Evolutionary conservation across 371 early-diverging fungal species (phyloP), one percentile per base, ranked within the genome.

Genomic region (Mortierella sp.): DNA sequence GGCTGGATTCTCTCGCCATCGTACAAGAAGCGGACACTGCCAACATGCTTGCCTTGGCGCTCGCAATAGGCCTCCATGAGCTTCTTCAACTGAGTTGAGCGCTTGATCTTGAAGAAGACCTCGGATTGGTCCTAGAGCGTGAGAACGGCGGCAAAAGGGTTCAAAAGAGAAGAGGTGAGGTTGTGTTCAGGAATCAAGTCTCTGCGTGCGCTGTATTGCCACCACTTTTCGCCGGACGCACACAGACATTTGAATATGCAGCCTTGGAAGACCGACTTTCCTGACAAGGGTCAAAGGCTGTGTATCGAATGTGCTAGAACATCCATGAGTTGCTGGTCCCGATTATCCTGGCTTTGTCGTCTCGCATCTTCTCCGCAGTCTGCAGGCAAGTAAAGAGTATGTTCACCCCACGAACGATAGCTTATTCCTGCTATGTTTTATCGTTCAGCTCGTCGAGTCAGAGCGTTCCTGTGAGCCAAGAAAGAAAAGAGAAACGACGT

Each of bases 81-180:
- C 87, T 97, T 97, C 86, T 95, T 92, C 50, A 98, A 90, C 75
- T 93, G 96, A 37, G 98, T 98, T 5, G 94, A 89, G 50, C 95
- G 93, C 89, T 97, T 98, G 88, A 98, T 98, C 90, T 97, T 98
- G 92, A 98, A 98, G 80, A 94, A 94, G 10, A 96, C 95, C 87
- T 96, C 96, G 78, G 92, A 93, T 80, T 89, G 91, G 85, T 95
- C 95, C 94, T 95, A 86, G 2, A 2, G 31, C 24, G 71, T 69
- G 19, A 67, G 28, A 10, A 40, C 67, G 6, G 43, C 6, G 43
- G 11, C n/a, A 53, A 55, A 24, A 37, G 40, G 50, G 21, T 40
- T 40, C 43, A 6, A 14, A 1, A 44, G 31, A 70, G 16, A 24
- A 31, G 14, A 48, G 28, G 43, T 51, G 19, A 57, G 57, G 48